Conservation (phyloP, 2,329 filamentous ascomycete genomes). For the Xylogone sp. region DNA sequence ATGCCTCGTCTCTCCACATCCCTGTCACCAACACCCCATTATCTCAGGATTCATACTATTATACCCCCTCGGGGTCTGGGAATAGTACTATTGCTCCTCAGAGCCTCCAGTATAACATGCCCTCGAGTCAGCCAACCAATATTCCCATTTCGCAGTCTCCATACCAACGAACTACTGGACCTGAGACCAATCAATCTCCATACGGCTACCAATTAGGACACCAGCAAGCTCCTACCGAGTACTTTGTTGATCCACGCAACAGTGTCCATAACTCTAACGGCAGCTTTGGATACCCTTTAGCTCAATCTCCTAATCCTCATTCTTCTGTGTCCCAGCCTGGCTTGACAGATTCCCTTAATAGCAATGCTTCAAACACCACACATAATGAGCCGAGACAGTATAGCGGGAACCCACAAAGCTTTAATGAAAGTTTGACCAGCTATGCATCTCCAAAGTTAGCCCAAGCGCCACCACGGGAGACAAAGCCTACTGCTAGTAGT, state of each 20-base stretch:
- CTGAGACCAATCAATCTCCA: conserved; percentile 5
- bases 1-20: conserved; percentile 18
- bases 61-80: conserved; percentile 11
- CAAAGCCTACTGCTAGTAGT: not conserved
- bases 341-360: not conserved
- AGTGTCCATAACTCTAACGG: not conserved
- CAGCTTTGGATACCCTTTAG: not conserved
- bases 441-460: not conserved
- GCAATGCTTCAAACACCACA: not conserved
- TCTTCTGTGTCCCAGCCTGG: not conserved
- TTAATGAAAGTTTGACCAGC: not conserved
- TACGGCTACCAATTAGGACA: not conserved
- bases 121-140: conserved; percentile 15
- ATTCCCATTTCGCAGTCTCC: conserved; percentile 10
- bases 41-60: conserved; percentile 18
- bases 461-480: not conserved
- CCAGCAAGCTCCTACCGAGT: not conserved
- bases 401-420: not conserved
- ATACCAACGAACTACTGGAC: conserved; percentile 16
- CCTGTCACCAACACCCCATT: conserved; percentile 17
- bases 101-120: conserved; percentile 23
- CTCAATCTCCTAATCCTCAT: not conserved
- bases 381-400: not conserved
- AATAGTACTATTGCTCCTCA: conserved; percentile 25
- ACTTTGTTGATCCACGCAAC: not conserved